Evolutionary conservation across 805 yeast species (phyloP).

Genomic region (Kuraishia floccosa): DNA sequence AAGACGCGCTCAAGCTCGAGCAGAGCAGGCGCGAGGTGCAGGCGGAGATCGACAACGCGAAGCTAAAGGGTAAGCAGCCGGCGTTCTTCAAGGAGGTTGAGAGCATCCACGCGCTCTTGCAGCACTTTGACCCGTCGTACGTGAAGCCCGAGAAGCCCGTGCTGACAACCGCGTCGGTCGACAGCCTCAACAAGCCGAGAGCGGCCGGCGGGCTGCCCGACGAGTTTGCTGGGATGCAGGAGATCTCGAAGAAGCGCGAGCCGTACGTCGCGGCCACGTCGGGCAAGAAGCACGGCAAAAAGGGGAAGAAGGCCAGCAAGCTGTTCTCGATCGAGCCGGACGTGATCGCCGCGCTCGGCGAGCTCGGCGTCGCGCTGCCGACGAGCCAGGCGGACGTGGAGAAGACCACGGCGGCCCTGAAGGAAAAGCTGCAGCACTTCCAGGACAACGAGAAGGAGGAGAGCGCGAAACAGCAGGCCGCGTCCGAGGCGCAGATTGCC

Average conservation of each 20-base stretch:
- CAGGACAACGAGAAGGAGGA: slow-evolving; percentile 67
- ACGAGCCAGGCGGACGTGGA: slow-evolving; percentile 61
- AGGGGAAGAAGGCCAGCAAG: slow-evolving; percentile 32
- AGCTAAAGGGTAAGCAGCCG: slow-evolving; percentile 62
- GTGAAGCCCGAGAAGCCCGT: slow-evolving; percentile 35
- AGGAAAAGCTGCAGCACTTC: slow-evolving; percentile 60
- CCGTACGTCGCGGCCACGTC: slow-evolving; percentile 43
- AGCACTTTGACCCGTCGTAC: slow-evolving; percentile 68
- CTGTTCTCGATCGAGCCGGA: slow-evolving; percentile 73
- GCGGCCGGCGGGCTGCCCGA: slow-evolving; percentile 53
- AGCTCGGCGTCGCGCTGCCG: slow-evolving; percentile 73
- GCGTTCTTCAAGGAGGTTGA: slow-evolving; percentile 77
- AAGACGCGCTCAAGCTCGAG: slow-evolving; percentile 38
- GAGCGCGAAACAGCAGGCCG: slow-evolving; percentile 63
- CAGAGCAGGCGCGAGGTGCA: slow-evolving; percentile 36
- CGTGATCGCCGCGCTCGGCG: slow-evolving; percentile 64
- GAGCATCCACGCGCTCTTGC: slow-evolving; percentile 61
- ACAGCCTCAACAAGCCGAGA: slow-evolving; percentile 22
- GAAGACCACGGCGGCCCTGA: slow-evolving; percentile 51
- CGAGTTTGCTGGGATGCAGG: slow-evolving; percentile 50
- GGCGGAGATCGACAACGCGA: slow-evolving; percentile 56
- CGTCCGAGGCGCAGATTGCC: slow-evolving; percentile 69
- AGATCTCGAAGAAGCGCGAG: slow-evolving; percentile 50
- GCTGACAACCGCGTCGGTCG: slow-evolving; percentile 2
- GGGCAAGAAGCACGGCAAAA: slow-evolving; percentile 37